Evolutionary conservation across 2,329 filamentous ascomycete species (phyloP).

Genomic region (Aspergillus sclerotialis): DNA sequence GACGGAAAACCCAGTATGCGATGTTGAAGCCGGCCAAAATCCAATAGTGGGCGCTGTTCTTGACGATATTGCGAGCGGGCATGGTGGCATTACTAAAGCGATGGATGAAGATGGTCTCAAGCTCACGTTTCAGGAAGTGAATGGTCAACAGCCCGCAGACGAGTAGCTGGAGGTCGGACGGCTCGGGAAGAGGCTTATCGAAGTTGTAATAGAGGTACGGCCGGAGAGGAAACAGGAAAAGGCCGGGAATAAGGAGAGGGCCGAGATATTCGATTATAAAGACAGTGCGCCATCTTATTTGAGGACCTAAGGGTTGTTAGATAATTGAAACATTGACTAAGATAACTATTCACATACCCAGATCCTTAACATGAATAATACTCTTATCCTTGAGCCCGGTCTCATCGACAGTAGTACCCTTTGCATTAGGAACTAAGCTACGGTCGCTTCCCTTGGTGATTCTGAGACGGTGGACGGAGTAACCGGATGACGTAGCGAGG

Average conservation of each 20-base stretch:
- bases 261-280: conserved; percentile 94
- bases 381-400: conserved; percentile 54
- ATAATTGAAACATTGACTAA: background rate
- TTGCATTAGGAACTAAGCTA: conserved; percentile 47
- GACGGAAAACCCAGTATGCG: conserved; percentile 78
- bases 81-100: conserved; percentile 93
- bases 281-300: conserved; percentile 88
- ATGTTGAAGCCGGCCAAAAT: conserved; percentile 69
- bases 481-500: conserved; percentile 48
- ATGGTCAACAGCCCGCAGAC: conserved; percentile 65
- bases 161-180: conserved; percentile 64
- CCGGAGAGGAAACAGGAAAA: conserved; percentile 63
- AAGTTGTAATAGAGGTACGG: conserved; percentile 61
- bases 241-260: conserved; percentile 77
- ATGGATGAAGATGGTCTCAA: conserved; percentile 90
- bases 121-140: conserved; percentile 92
- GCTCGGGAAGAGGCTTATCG: conserved; percentile 39
- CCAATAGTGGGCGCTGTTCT: conserved; percentile 97
- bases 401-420: conserved; percentile 45
- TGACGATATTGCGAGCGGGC: conserved; percentile 84
- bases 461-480: conserved; percentile 53
- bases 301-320: conserved; percentile 59
- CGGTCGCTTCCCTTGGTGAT: conserved; percentile 61
- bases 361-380: conserved; percentile 78
- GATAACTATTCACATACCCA: conserved; percentile 54